These are phyloP conservation scores for Rosa lucieae DNA, from an alignment of 306 rosid genomes.

Conservation along the genomic window DNA sequence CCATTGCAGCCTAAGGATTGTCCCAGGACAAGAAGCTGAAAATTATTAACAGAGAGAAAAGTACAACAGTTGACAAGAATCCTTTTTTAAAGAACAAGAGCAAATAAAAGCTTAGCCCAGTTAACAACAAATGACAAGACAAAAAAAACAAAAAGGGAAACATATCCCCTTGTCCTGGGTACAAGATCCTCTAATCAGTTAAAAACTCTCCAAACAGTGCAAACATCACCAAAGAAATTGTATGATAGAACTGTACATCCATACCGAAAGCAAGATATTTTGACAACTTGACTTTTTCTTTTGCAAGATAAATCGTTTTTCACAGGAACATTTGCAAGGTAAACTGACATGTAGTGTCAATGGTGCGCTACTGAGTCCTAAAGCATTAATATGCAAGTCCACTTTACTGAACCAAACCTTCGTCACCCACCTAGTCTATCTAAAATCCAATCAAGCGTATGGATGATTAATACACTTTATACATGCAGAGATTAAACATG, in stretches of 20 bases:
- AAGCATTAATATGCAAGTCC: not conserved
- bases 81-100: not conserved
- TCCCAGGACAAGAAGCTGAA: not conserved
- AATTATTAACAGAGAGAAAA: not conserved
- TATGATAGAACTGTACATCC: not conserved
- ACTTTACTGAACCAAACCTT: not conserved
- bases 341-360: not conserved
- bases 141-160: not conserved
- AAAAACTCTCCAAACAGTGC: not conserved
- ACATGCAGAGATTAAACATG: not conserved
- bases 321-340: not conserved
- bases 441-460: not conserved
- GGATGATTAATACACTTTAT: not conserved
- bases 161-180: not conserved
- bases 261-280: not conserved
- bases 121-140: not conserved
- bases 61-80: not conserved
- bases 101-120: not conserved
- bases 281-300: not conserved
- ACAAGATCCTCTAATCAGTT: not conserved
- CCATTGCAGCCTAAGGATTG: not conserved
- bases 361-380: not conserved
- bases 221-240: not conserved
- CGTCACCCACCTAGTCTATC: not conserved
- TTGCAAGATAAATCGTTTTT: not conserved